These are phyloP conservation scores for Schizosaccharomyces lindneri DNA, from an alignment of 805 yeast species.

Conservation along the genomic window DNA sequence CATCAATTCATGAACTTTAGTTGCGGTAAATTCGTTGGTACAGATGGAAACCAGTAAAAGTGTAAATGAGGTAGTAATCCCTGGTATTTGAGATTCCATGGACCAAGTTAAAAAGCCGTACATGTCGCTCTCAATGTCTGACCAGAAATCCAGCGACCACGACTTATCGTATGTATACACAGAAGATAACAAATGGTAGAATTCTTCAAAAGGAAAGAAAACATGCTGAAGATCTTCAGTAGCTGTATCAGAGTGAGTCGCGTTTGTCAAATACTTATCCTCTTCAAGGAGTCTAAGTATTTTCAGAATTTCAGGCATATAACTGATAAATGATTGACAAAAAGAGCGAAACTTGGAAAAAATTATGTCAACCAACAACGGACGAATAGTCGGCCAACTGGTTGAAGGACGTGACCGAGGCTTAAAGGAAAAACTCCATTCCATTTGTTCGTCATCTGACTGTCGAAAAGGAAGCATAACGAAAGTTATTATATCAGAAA, in stretches of 20 bases:
- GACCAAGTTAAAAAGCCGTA: slow-evolving; percentile 1
- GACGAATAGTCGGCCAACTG: background rate
- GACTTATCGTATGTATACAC: background rate
- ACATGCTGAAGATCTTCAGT: background rate
- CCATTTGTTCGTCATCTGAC: background rate
- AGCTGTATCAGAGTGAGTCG: background rate
- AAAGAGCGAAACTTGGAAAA: background rate
- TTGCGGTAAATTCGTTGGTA: background rate
- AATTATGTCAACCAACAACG: background rate
- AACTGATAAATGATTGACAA: background rate
- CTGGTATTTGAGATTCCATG: background rate
- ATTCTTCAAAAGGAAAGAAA: background rate
- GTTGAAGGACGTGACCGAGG: background rate
- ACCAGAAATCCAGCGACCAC: background rate
- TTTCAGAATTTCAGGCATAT: slow-evolving; percentile 1
- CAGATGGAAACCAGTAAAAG: background rate
- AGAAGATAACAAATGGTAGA: background rate
- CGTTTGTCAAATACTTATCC: background rate
- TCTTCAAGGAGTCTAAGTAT: background rate
- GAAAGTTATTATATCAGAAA: background rate
- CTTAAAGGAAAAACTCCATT: background rate
- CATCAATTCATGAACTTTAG: background rate
- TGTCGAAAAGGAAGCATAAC: background rate
- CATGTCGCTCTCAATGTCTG: background rate
- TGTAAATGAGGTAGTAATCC: background rate